These are phyloP conservation scores for Talaromyces sp. DNA, from an alignment of 2,329 filamentous ascomycete species.

Conservation along the genomic window DNA sequence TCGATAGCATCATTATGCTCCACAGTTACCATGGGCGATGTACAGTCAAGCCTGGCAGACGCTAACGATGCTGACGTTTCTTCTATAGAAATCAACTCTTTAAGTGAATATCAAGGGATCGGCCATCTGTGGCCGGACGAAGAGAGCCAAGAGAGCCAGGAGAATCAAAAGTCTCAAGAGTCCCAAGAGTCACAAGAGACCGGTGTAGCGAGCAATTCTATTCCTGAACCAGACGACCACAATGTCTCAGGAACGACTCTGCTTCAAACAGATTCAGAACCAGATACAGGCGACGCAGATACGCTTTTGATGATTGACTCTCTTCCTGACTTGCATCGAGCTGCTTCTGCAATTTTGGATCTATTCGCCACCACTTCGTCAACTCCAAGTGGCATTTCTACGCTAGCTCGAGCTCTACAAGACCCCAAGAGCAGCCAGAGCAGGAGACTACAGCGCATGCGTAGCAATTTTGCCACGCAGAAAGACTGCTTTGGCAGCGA, in stretches of 20 bases:
- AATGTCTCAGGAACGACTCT: constrained; percentile 30
- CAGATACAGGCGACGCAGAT: constrained; percentile 25
- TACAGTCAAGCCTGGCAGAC: constrained; percentile 1
- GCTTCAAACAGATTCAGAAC: constrained; percentile 22
- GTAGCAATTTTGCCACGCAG: constrained; percentile 19
- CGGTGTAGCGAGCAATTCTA: background rate
- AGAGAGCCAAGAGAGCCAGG: constrained; percentile 3
- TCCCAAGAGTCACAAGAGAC: background rate
- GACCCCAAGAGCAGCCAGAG: constrained; percentile 22
- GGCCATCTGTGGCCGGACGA: background rate
- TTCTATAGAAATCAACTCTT: background rate
- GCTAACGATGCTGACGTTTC: background rate
- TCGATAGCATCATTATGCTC: background rate
- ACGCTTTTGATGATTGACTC: constrained; percentile 31
- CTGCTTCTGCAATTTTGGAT: constrained; percentile 29
- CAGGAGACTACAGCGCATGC: constrained; percentile 20
- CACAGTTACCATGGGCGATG: constrained; percentile 1
- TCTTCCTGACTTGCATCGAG: constrained; percentile 32
- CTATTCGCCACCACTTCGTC: constrained; percentile 26
- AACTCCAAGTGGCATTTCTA: constrained; percentile 20
- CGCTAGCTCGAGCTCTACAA: constrained; percentile 24
- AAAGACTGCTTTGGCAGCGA: constrained; percentile 21
- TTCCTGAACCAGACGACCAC: constrained; percentile 10
- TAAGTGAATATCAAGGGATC: constrained; percentile 2
- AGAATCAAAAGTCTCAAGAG: background rate